Conservation (phyloP, 805 yeast species). For the Saccharomycopsis javanensis region DNA sequence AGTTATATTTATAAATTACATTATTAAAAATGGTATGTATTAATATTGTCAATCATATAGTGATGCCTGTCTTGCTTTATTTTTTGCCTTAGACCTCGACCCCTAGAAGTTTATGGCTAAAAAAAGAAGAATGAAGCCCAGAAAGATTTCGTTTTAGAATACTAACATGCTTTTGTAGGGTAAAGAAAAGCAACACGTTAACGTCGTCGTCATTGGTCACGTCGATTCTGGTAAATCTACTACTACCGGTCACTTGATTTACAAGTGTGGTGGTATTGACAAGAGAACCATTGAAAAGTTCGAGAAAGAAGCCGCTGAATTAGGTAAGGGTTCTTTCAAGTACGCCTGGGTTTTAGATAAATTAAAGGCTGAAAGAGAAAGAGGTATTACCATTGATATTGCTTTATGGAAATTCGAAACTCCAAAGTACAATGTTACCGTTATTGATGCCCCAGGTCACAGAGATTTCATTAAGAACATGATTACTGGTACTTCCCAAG, state of each 20-base stretch:
- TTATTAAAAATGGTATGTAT: slow-evolving; percentile 20
- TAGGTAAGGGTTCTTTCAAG: slow-evolving; percentile 95
- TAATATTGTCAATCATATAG: neutral
- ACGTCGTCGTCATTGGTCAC: slow-evolving; percentile 99
- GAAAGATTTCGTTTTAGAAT: neutral
- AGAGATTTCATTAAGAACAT: slow-evolving; percentile 93
- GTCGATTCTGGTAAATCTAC: slow-evolving; percentile 99
- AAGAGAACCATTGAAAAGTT: slow-evolving; percentile 98
- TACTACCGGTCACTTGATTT: slow-evolving; percentile 98
- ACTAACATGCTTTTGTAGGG: slow-evolving; percentile 39
- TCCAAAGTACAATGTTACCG: slow-evolving; percentile 81
- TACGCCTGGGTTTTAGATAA: slow-evolving; percentile 97
- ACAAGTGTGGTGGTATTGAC: slow-evolving; percentile 99
- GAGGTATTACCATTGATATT: slow-evolving; percentile 94
- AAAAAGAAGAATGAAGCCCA: too few species aligned
- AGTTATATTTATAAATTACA: slow-evolving; percentile 20
- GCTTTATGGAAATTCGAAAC: slow-evolving; percentile 92
- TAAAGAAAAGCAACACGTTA: slow-evolving; percentile 95
- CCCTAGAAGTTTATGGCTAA: too few species aligned
- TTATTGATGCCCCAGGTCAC: slow-evolving; percentile 94
- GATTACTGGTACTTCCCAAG: slow-evolving; percentile 93
- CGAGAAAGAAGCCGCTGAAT: slow-evolving; percentile 96
- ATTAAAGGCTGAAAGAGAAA: slow-evolving; percentile 91
- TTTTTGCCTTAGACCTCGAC: too few species aligned
- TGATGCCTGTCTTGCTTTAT: neutral